Conservation (phyloP, 352 stramenopile genomes). For the Globisporangium abappressorium region DNA sequence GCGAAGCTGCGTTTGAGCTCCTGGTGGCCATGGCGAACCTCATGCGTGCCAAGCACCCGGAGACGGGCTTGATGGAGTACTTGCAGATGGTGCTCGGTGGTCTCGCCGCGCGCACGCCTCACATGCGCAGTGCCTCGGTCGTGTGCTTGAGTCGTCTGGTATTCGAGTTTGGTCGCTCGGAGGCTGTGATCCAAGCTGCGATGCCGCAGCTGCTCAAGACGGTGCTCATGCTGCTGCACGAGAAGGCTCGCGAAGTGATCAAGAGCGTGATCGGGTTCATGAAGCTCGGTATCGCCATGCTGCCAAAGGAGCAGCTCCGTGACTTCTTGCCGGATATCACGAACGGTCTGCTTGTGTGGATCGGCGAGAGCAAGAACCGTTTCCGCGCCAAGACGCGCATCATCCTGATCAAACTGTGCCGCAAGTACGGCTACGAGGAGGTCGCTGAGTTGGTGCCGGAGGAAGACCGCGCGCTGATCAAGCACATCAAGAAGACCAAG, state of each 20-base stretch:
- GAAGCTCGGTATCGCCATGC: slow-evolving; percentile 92
- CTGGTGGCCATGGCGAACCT: slow-evolving; percentile 83
- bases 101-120: slow-evolving; percentile 90
- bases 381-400: slow-evolving; percentile 95
- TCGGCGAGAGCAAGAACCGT: slow-evolving; percentile 93
- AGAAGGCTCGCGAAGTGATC: slow-evolving; percentile 94
- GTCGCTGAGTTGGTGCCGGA: slow-evolving; percentile 88
- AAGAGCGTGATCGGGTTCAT: slow-evolving; percentile 96
- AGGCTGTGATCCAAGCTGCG: slow-evolving; percentile 58
- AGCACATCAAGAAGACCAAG: slow-evolving; percentile 95
- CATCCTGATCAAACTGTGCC: slow-evolving; percentile 95
- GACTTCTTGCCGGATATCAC: slow-evolving; percentile 91
- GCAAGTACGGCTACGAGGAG: slow-evolving; percentile 92
- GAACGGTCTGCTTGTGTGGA: slow-evolving; percentile 91
- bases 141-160: slow-evolving; percentile 93
- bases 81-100: slow-evolving; percentile 92
- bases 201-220: slow-evolving; percentile 91
- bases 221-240: slow-evolving; percentile 91
- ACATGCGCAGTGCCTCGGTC: slow-evolving; percentile 95
- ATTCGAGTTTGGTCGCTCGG: slow-evolving; percentile 91
- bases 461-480: slow-evolving; percentile 90
- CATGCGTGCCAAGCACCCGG: slow-evolving; percentile 53
- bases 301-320: slow-evolving; percentile 86
- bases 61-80: slow-evolving; percentile 85
- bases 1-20: slow-evolving; percentile 83